These are phyloP conservation scores for Torrubiella hemipterigena DNA, from an alignment of 2,329 filamentous ascomycete species.

Conservation along the genomic window DNA sequence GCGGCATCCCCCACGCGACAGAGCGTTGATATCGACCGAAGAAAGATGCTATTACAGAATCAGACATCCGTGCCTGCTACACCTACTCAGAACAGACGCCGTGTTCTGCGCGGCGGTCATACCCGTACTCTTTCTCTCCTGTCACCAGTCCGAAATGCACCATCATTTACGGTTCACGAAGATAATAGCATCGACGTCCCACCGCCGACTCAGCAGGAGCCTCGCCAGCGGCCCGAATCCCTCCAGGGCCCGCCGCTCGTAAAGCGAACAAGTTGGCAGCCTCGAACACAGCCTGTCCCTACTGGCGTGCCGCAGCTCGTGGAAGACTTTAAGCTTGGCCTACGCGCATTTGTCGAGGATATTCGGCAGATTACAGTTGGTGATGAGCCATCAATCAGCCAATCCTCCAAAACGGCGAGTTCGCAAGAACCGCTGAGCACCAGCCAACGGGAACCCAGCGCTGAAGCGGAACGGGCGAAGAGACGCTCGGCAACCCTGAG, in stretches of 20 bases:
- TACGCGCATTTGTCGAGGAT: conserved; percentile 94
- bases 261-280: conserved; percentile 50
- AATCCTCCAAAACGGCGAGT: conserved; percentile 12
- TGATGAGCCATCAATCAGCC: conserved; percentile 67
- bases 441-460: conserved; percentile 15
- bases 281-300: conserved; percentile 31
- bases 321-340: conserved; percentile 75
- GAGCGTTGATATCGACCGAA: conserved; percentile 57
- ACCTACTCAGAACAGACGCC: conserved; percentile 34
- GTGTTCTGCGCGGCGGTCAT: conserved; percentile 57
- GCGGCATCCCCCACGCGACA: conserved; percentile 22
- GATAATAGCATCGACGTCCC: conserved; percentile 12
- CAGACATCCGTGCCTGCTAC: conserved; percentile 20
- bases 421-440: conserved; percentile 33
- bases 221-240: conserved; percentile 15
- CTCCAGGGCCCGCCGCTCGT: conserved; percentile 26
- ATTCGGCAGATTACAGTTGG: conserved; percentile 91
- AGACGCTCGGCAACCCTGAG: conserved; percentile 20
- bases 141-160: conserved; percentile 47
- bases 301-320: conserved; percentile 63
- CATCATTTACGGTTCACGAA: conserved; percentile 30
- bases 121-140: conserved; percentile 64
- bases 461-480: too few relatives aligned
- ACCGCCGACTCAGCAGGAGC: conserved; percentile 1
- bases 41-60: conserved; percentile 52